These are phyloP conservation scores for Trichoderma sp. DNA, from an alignment of 2,329 filamentous ascomycete genomes.

Conservation along the genomic window DNA sequence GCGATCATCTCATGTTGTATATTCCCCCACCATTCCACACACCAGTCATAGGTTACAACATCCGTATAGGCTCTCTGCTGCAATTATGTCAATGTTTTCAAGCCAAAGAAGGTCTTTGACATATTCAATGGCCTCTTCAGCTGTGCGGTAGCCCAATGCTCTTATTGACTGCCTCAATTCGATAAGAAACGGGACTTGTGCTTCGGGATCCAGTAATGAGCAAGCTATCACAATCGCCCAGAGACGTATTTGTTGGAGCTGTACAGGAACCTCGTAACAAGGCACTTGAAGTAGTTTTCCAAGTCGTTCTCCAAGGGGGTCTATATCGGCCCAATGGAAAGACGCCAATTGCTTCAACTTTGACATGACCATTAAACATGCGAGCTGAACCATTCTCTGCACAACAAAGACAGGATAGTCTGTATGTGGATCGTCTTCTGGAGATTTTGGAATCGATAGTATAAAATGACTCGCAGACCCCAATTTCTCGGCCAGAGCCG, in stretches of 20 bases:
- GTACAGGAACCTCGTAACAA: neutral
- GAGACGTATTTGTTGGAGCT: neutral
- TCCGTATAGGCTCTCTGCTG: neutral
- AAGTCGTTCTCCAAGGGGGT: neutral
- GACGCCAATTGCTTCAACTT: neutral
- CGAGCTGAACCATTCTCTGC: constrained; percentile 11
- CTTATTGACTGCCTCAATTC: neutral
- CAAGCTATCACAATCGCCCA: neutral
- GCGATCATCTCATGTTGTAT: neutral
- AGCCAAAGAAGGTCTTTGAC: neutral
- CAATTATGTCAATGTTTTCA: neutral
- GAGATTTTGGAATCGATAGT: neutral
- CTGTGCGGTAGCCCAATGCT: neutral
- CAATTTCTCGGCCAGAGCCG: neutral
- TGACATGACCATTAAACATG: neutral
- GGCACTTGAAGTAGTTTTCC: neutral
- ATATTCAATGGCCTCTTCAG: neutral
- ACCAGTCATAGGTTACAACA: neutral
- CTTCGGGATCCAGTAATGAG: neutral
- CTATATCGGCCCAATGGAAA: constrained; percentile 7
- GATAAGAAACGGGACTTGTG: neutral
- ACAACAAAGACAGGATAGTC: neutral
- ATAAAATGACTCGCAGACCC: neutral
- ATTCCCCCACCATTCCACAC: neutral
- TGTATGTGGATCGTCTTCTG: neutral